Evolutionary conservation across 2,329 filamentous ascomycete genomes (phyloP).

Genomic region (Monosporascus sp.): DNA sequence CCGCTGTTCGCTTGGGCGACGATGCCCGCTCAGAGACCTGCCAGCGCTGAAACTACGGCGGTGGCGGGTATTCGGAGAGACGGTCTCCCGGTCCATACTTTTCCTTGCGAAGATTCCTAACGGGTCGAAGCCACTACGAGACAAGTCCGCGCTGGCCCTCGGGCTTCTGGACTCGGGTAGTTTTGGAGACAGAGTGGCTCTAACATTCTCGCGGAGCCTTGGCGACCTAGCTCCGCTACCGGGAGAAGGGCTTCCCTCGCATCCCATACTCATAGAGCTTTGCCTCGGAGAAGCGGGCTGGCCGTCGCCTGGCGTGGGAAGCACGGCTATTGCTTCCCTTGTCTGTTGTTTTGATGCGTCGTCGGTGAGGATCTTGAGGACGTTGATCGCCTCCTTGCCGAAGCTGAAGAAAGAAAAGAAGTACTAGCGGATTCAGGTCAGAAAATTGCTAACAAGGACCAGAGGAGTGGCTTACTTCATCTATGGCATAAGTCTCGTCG

Average conservation of each 20-base stretch:
- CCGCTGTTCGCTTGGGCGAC: conserved; percentile 35
- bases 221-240: conserved; percentile 26
- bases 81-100: conserved; percentile 47
- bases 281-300: conserved; percentile 6
- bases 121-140: conserved; percentile 49
- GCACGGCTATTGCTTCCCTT: conserved; percentile 17
- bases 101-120: conserved; percentile 40
- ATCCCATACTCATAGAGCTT: conserved; percentile 10
- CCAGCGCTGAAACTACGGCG: conserved; percentile 60
- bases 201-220: conserved; percentile 51
- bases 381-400: conserved; percentile 74
- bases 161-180: conserved; percentile 45
- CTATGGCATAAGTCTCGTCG: conserved; percentile 89
- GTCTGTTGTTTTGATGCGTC: conserved; percentile 47
- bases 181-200: conserved; percentile 53
- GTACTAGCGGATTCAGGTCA: conserved; percentile 53
- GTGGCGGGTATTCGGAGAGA: conserved; percentile 35
- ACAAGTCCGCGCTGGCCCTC: conserved; percentile 47
- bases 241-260: conserved; percentile 3
- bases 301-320: conserved; percentile 1
- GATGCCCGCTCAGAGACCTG: conserved; percentile 45
- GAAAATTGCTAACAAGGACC: not conserved
- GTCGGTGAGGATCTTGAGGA: conserved; percentile 68
- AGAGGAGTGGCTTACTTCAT: conserved; percentile 60
- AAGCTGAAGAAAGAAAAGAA: conserved; percentile 94